A percentile compares a stretch with the other conserved stretches of the same genome.
Conservation (phyloP, 495 filamentous ascomycete genomes). For the Penicillium verhagenii region DNA sequence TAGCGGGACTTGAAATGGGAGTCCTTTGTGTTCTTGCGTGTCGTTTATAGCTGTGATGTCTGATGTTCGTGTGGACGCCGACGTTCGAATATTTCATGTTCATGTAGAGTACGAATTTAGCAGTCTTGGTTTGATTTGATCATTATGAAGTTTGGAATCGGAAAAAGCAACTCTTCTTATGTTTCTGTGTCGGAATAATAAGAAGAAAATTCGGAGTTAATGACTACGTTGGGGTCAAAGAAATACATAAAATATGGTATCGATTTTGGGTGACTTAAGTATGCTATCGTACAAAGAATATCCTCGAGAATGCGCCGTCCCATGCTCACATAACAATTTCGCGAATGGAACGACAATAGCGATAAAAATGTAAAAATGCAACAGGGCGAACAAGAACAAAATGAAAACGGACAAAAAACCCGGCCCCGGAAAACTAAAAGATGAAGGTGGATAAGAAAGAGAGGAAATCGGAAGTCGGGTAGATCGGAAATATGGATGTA, state of each 20-base stretch:
- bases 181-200: background rate
- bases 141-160: background rate
- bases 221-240: background rate
- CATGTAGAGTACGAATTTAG: conserved; percentile 27
- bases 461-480: background rate
- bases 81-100: conserved; percentile 12
- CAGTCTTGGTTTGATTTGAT: background rate
- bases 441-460: background rate
- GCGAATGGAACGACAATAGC: conserved; percentile 9
- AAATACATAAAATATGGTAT: conserved; percentile 4
- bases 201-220: background rate
- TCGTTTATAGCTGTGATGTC: conserved; percentile 17
- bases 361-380: conserved; percentile 7
- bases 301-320: conserved; percentile 13
- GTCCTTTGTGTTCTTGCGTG: conserved; percentile 12
- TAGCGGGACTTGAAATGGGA: background rate
- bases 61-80: conserved; percentile 4
- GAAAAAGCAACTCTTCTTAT: background rate
- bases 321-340: conserved; percentile 14
- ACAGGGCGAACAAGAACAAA: conserved; percentile 2
- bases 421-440: background rate
- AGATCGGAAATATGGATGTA: background rate
- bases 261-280: conserved; percentile 11
- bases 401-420: background rate
- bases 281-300: conserved; percentile 24